Conservation (phyloP, 2,329 filamentous ascomycete species). For the Mollisiaceae sp. region DNA sequence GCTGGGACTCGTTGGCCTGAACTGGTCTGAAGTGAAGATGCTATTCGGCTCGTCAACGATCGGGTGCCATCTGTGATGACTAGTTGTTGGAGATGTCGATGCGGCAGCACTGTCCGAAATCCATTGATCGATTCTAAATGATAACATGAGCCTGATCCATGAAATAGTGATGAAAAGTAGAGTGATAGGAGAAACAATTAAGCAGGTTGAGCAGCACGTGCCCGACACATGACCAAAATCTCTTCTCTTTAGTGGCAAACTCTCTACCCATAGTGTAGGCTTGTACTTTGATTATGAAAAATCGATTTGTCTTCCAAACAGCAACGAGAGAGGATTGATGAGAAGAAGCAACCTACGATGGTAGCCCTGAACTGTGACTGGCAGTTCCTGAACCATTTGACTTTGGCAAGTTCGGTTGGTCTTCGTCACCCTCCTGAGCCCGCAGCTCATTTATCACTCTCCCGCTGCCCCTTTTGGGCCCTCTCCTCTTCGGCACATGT, state of each 20-base stretch:
- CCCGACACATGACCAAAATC: slow-evolving; percentile 17
- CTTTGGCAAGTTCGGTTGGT: slow-evolving; percentile 43
- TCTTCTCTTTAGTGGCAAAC: background rate
- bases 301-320: background rate
- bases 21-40: slow-evolving; percentile 47
- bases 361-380: slow-evolving; percentile 32
- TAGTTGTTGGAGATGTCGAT: slow-evolving; percentile 26
- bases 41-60: slow-evolving; percentile 45
- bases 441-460: slow-evolving; percentile 67
- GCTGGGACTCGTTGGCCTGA: slow-evolving; percentile 51
- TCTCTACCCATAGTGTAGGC: background rate
- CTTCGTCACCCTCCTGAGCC: slow-evolving; percentile 51
- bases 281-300: background rate
- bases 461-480: slow-evolving; percentile 65
- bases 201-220: background rate
- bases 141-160: slow-evolving; percentile 5
- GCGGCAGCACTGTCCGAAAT: slow-evolving; percentile 30
- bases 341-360: slow-evolving; percentile 32
- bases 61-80: slow-evolving; percentile 34
- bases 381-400: slow-evolving; percentile 32
- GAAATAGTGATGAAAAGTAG: background rate
- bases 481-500: slow-evolving; percentile 67
- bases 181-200: background rate
- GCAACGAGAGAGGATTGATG: background rate
- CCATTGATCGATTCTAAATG: slow-evolving; percentile 37